These are phyloP conservation scores for Penicillium pancosmium DNA, from an alignment of 495 filamentous ascomycete genomes.

Conservation along the genomic window DNA sequence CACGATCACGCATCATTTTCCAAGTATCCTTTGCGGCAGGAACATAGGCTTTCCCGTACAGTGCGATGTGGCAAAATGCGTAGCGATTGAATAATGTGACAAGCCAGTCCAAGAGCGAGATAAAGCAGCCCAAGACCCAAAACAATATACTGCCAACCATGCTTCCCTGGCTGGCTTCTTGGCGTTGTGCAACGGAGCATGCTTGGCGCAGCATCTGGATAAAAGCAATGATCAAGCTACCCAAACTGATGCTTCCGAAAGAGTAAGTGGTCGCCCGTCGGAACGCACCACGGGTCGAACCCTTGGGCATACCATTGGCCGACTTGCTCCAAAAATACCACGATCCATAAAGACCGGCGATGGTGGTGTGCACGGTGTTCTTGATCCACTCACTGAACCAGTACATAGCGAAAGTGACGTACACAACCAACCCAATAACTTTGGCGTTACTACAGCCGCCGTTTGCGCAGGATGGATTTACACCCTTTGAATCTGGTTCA, in stretches of 20 bases:
- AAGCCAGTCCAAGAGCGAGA: conserved; percentile 80
- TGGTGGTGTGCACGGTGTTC: conserved; percentile 85
- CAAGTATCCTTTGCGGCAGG: conserved; percentile 85
- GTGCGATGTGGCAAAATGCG: conserved; percentile 87
- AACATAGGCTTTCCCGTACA: conserved; percentile 88
- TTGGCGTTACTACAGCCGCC: conserved; percentile 74
- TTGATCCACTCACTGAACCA: conserved; percentile 93
- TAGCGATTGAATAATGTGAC: conserved; percentile 74
- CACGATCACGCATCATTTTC: conserved; percentile 87
- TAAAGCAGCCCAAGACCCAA: conserved; percentile 74
- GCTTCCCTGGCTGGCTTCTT: conserved; percentile 67
- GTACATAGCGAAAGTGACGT: conserved; percentile 86
- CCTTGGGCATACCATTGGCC: conserved; percentile 63
- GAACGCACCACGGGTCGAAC: conserved; percentile 73
- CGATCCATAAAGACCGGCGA: conserved; percentile 85
- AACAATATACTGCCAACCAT: conserved; percentile 66
- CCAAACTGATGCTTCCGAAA: conserved; percentile 87
- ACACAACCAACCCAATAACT: conserved; percentile 82
- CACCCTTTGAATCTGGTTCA: conserved; percentile 53
- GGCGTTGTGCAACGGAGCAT: conserved; percentile 70
- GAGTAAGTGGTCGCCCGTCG: conserved; percentile 81
- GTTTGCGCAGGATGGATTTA: conserved; percentile 67
- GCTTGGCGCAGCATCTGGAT: conserved; percentile 81
- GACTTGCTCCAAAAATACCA: conserved; percentile 85
- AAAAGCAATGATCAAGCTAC: conserved; percentile 82